Evolutionary conservation across 2,329 filamentous ascomycete genomes (phyloP).

Genomic region (Colletotrichum sp.): DNA sequence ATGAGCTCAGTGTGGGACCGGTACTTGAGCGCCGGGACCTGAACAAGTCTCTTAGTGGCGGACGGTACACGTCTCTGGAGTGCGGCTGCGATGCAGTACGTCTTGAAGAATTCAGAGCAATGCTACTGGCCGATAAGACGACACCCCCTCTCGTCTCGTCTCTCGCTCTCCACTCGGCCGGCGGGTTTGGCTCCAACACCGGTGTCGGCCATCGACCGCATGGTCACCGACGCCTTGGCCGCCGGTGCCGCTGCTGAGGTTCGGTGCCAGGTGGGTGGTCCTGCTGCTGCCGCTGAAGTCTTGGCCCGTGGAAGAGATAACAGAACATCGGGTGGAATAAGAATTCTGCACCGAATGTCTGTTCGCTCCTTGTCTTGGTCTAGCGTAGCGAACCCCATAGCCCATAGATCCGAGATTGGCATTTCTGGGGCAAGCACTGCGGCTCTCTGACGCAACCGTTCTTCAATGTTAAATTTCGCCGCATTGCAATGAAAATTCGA

Average conservation of each 20-base stretch:
- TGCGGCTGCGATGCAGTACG: neutral
- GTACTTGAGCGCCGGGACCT: neutral
- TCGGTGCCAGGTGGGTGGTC: neutral
- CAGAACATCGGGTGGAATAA: neutral
- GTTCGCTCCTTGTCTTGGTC: conserved; percentile 3
- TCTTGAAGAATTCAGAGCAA: neutral
- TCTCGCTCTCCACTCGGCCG: neutral
- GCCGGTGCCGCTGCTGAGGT: neutral
- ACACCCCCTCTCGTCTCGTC: neutral
- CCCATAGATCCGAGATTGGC: neutral
- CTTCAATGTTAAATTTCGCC: neutral
- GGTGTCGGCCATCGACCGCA: neutral
- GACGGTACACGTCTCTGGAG: neutral
- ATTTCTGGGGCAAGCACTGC: neutral
- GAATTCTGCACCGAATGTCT: conserved; percentile 11
- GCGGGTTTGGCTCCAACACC: neutral
- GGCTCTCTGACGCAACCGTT: neutral
- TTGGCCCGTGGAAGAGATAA: neutral
- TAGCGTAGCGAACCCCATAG: neutral
- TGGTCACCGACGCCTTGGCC: neutral
- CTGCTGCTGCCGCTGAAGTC: neutral
- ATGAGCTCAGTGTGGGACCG: neutral
- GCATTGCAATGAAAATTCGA: neutral
- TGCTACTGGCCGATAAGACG: neutral
- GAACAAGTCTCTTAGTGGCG: neutral